Base-by-base conservation (phyloP, 1,284 basidiomycete genomes). In the Stygiomarasmius scandens region DNA sequence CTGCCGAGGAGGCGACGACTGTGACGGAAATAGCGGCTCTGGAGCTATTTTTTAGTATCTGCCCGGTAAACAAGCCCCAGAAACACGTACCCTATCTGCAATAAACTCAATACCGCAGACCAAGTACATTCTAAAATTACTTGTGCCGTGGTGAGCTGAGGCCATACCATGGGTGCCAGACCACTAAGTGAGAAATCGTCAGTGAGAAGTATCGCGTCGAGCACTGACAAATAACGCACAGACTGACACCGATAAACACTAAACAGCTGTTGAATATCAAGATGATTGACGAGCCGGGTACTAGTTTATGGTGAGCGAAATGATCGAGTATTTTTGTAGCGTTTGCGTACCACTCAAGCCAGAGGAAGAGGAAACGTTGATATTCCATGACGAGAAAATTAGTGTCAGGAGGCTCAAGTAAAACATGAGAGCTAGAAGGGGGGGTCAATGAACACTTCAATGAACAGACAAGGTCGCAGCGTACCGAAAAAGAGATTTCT, bases 301-400 rank as follows among this genome's bases (percentile, higher is more conserved):
- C 84, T 85, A 61, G 8, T 9, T n/a, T n/a, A n/a, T n/a, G n/a
- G n/a, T n/a, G n/a, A n/a, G n/a, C n/a, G n/a, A n/a, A n/a, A n/a
- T n/a, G n/a, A n/a, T n/a, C n/a, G n/a, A n/a, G n/a, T n/a, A n/a
- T n/a, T n/a, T n/a, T n/a, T n/a, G n/a, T 32, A 32, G 9, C 14
- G 20, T 27, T 16, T 41, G n/a, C 74, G 54, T 58, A 79, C 85
- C 72, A 62, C 74, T 67, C 53, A 70, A 54, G 11, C 71, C 74
- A 24, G 68, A 66, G 36, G 71, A 67, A 52, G 63, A 71, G 27
- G 74, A 70, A 16, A 75, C 71, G 46, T 70, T 70, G 23, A 85
- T 69, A 65, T 85, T 83, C 85, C 85, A 87, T 32, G 77, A 75
- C 10, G 84, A 78, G 63, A 87, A 84, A 14, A 79, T 75, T 52